phyloP scores from a whole-genome alignment of 768 basidiomycete species.

The Xerocomus brunneocitrinus region DNA sequence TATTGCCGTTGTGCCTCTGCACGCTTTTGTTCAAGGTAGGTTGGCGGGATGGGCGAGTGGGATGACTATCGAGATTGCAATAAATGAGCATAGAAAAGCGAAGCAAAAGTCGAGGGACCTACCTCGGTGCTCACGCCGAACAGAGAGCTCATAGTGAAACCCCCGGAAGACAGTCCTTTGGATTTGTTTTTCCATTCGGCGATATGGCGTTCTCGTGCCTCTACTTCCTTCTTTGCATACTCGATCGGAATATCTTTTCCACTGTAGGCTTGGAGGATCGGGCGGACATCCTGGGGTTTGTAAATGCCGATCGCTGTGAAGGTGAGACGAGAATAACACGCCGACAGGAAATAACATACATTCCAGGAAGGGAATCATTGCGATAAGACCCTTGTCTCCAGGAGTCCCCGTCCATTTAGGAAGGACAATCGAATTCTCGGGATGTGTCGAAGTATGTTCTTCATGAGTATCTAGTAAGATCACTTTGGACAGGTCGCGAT shows the following conservation, averaged over 20 bases:
- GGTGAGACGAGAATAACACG: not conserved
- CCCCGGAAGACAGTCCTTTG: slow-evolving; percentile 34
- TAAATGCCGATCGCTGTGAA: slow-evolving; percentile 85
- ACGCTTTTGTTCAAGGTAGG: slow-evolving; percentile 51
- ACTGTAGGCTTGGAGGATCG: slow-evolving; percentile 76
- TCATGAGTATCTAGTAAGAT: slow-evolving; percentile 80
- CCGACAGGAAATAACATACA: slow-evolving; percentile 40
- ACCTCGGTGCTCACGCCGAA: slow-evolving; percentile 37
- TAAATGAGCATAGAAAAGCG: not conserved
- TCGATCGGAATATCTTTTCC: slow-evolving; percentile 88
- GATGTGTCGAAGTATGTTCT: slow-evolving; percentile 74
- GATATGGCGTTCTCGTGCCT: slow-evolving; percentile 69
- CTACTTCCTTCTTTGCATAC: slow-evolving; percentile 84
- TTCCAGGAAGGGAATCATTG: slow-evolving; percentile 97
- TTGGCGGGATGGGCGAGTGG: slow-evolving; percentile 37
- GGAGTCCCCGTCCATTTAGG: slow-evolving; percentile 84
- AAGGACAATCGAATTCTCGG: slow-evolving; percentile 82
- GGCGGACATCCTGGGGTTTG: slow-evolving; percentile 81
- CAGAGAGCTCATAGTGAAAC: slow-evolving; percentile 43
- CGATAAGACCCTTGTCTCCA: slow-evolving; percentile 71
- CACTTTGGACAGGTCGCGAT: slow-evolving; percentile 89
- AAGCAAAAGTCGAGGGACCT: not conserved
- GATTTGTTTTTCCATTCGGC: slow-evolving; percentile 71
- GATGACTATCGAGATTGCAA: slow-evolving; percentile 10
- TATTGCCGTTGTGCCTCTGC: slow-evolving; percentile 48